phyloP scores from a whole-genome alignment of 345 rosid genomes.

The Eucalyptus globulus region DNA sequence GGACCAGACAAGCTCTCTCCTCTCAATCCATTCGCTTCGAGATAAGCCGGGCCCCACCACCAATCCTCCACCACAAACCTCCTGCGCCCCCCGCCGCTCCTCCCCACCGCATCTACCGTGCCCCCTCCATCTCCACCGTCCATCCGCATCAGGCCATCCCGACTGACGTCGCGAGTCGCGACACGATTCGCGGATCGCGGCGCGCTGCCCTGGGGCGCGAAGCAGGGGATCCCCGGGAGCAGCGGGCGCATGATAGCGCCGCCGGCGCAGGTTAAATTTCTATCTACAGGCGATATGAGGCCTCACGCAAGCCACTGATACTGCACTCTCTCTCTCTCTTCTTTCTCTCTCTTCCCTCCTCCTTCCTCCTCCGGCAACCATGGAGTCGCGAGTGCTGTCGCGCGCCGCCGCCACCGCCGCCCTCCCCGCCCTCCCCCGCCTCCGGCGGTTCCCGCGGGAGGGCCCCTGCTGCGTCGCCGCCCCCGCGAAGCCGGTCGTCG shows the following conservation, averaged over 20 bases:
- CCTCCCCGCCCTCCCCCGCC: slow-evolving; percentile 16
- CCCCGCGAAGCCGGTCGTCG: slow-evolving; percentile 23
- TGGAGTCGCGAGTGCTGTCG: slow-evolving; percentile 85
- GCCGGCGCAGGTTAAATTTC: background rate
- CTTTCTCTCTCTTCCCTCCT: background rate
- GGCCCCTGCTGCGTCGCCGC: slow-evolving; percentile 10
- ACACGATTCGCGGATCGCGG: background rate
- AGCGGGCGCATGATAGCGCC: background rate
- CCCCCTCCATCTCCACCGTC: background rate
- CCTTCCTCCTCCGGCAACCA: background rate
- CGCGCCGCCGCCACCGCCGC: slow-evolving; percentile 42
- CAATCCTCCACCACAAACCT: slow-evolving; percentile 1
- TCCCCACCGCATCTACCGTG: background rate
- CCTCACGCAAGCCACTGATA: background rate
- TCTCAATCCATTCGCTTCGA: slow-evolving; percentile 7
- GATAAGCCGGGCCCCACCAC: slow-evolving; percentile 19
- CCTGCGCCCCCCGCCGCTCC: background rate
- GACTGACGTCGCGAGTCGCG: too few relatives aligned
- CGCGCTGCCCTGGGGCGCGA: background rate
- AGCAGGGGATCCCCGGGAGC: background rate
- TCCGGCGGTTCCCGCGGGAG: slow-evolving; percentile 14
- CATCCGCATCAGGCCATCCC: background rate
- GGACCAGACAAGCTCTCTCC: slow-evolving; percentile 2
- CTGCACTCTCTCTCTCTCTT: background rate
- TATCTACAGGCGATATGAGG: background rate